Percentiles rank a stretch among this genome's conserved stretches.
Evolutionary conservation across 345 rosid genomes (phyloP).

Genomic region (Eucalyptus marginata): DNA sequence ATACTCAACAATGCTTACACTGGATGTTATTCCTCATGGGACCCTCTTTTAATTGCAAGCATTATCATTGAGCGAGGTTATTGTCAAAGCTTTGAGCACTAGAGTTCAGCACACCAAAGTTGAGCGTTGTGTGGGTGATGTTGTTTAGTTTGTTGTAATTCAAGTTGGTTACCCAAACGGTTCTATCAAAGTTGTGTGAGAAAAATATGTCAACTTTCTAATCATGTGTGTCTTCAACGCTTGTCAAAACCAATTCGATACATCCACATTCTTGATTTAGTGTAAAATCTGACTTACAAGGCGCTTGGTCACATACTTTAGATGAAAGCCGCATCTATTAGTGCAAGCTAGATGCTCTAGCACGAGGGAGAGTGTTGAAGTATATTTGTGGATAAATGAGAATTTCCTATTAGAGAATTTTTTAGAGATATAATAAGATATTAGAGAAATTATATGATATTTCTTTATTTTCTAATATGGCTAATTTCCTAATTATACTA

Average conservation of each 20-base stretch:
- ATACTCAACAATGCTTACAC: not conserved
- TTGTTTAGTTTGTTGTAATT: not conserved
- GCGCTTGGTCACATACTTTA: not conserved
- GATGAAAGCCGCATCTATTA: not conserved
- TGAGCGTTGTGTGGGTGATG: fast-evolving
- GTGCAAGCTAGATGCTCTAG: not conserved
- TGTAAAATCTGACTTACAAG: not conserved
- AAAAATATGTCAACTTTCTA: not conserved
- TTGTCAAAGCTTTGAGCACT: not conserved
- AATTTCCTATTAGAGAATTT: not conserved
- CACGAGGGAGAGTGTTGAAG: not conserved
- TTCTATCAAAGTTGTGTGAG: not conserved
- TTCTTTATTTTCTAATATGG: not conserved
- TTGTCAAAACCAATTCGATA: not conserved
- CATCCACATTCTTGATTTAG: not conserved
- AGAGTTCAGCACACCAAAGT: not conserved
- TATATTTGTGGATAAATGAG: not conserved
- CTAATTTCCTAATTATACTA: not conserved
- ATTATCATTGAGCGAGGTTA: not conserved
- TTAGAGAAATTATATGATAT: not conserved
- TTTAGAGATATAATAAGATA: not conserved
- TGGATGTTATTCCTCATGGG: not conserved
- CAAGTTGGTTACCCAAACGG: not conserved
- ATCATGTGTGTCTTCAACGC: not conserved
- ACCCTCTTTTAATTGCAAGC: not conserved